Evolutionary conservation across 768 basidiomycete species (phyloP).

Genomic region (Lactarius akahatsu): DNA sequence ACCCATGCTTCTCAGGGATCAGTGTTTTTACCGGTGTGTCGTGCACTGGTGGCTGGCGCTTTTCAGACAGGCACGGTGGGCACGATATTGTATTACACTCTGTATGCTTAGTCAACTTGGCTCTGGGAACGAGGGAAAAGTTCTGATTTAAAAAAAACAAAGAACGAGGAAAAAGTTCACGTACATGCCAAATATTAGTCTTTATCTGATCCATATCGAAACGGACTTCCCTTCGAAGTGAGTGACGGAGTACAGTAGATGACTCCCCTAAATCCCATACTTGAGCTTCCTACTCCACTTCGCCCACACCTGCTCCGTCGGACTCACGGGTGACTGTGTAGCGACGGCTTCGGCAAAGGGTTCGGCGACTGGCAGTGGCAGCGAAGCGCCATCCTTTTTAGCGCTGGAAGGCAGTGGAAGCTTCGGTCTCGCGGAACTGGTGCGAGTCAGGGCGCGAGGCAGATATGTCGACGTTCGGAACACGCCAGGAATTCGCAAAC

Average conservation of each 20-base stretch:
- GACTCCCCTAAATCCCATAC: not conserved
- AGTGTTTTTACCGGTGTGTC: not conserved
- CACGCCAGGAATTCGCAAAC: not conserved
- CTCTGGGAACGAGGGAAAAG: not conserved
- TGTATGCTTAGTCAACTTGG: not conserved
- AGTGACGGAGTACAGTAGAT: not conserved
- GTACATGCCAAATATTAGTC: constrained; percentile 6
- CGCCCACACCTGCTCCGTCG: not conserved
- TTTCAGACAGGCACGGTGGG: not conserved
- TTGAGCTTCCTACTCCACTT: not conserved
- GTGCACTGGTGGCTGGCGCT: not conserved
- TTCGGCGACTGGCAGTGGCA: not conserved
- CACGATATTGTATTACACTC: not conserved
- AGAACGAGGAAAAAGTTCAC: too few species aligned
- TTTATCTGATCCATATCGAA: constrained; percentile 11
- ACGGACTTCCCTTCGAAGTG: not conserved
- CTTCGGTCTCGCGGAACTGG: not conserved
- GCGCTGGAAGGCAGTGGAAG: not conserved
- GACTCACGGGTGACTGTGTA: not conserved
- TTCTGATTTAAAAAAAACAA: too few species aligned
- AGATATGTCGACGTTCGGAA: not conserved
- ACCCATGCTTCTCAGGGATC: constrained; percentile 2
- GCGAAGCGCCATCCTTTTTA: not conserved
- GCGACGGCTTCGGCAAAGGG: not conserved
- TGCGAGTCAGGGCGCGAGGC: not conserved